Conservation (phyloP, 1,284 basidiomycete genomes). For the Veloboletus limbatus region DNA sequence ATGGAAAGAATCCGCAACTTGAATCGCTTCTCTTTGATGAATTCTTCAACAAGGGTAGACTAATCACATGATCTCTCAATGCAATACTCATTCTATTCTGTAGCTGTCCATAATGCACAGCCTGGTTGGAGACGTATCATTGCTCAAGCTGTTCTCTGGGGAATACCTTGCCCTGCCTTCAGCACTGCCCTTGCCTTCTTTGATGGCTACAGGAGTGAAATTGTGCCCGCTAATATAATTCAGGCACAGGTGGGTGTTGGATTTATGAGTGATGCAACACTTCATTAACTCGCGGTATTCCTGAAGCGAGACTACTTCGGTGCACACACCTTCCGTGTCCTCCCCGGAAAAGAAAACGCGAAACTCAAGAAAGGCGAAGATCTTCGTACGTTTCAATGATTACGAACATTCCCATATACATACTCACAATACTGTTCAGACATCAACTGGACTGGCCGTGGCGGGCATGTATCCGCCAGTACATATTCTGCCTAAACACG, state of each 20-base stretch:
- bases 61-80: neutral
- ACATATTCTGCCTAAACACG: conserved; percentile 81
- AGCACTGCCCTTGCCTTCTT: conserved; percentile 98
- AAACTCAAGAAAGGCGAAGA: conserved; percentile 80
- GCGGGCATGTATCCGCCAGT: conserved; percentile 89
- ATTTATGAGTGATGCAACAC: neutral
- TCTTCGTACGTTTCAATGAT: conserved; percentile 63
- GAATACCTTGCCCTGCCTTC: conserved; percentile 94
- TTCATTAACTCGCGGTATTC: conserved; percentile 33
- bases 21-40: conserved; percentile 96
- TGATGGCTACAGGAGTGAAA: conserved; percentile 93
- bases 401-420: conserved; percentile 5
- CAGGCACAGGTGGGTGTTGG: conserved; percentile 75
- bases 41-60: conserved; percentile 91
- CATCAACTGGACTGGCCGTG: conserved; percentile 92
- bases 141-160: conserved; percentile 96
- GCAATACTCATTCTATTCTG: conserved; percentile 1
- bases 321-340: conserved; percentile 92
- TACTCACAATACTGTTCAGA: conserved; percentile 41
- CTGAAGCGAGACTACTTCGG: conserved; percentile 85
- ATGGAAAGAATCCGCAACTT: conserved; percentile 81
- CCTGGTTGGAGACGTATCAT: conserved; percentile 98
- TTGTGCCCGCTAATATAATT: conserved; percentile 91
- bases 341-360: conserved; percentile 85
- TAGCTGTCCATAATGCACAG: conserved; percentile 91